phyloP scores from a whole-genome alignment of 192 early-diverging fungal species.

The Coemansia sp. region DNA sequence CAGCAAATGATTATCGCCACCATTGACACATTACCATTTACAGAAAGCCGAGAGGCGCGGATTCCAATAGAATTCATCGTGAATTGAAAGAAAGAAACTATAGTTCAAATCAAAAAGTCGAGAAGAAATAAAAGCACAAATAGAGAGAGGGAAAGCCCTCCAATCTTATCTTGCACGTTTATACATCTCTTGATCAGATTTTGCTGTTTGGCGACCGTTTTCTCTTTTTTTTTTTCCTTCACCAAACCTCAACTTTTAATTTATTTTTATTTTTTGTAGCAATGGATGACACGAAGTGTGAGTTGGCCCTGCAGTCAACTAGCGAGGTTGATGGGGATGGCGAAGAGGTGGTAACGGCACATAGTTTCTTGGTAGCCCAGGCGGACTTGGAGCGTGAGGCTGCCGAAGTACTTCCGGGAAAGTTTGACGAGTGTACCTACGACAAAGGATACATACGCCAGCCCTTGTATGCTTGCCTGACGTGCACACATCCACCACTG shows the following conservation, averaged over 20 bases:
- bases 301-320: neutral
- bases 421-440: conserved; percentile 77
- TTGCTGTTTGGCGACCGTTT: neutral
- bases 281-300: neutral
- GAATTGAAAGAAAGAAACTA: neutral
- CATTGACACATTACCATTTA: neutral
- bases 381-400: conserved; percentile 55
- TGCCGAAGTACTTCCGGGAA: conserved; percentile 63
- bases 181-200: neutral
- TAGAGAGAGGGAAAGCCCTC: neutral
- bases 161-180: neutral
- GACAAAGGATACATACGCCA: conserved; percentile 77
- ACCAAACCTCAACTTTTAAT: neutral
- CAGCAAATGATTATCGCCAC: neutral
- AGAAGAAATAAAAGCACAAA: neutral
- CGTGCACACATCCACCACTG: conserved; percentile 60
- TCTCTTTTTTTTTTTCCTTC: neutral
- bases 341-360: conserved; percentile 37
- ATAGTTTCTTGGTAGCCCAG: conserved; percentile 34
- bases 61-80: conserved; percentile 39
- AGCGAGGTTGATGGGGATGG: conserved; percentile 1
- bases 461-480: conserved; percentile 79
- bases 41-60: conserved; percentile 19
- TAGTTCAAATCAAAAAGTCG: neutral
- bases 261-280: neutral